Evolutionary conservation across 345 rosid species (phyloP), one percentile per base, ranked within the genome.

Genomic region (Cardamine resedifolia): DNA sequence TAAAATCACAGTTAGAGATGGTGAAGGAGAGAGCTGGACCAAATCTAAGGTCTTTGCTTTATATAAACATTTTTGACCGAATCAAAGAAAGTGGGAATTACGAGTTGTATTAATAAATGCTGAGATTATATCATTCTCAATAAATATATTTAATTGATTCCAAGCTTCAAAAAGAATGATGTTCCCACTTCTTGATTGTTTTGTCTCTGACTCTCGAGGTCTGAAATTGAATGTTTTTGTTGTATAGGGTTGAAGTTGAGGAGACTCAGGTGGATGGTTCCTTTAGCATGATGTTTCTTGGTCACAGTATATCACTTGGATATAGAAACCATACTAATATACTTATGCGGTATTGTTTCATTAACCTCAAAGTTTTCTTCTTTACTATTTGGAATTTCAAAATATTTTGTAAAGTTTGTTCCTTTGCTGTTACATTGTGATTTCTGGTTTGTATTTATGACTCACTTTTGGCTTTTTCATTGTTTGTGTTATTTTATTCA

Each of bases 251-350:
- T 66, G 99, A 90, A 75, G 77, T 95, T 53, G 96, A 95, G 76
- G 99, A 95, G 85, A 75, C 81, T 28, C 81, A 73, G 59, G 88
- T 91, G 77, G 84, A 80, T 69, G 99, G 99, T 41, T 85, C 97
- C 34, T 95, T 95, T 84, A 91, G 80, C 82, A 95, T 91, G 99
- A 57, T 88, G 74, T 91, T 95, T 80, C 77, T 95, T 63, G 92
- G 97, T 64, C 83, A 85, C 76, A 88, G 90, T 66, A 91, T 95
- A 62, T 88, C 99, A 3, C 74, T 91, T 20, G 92, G 86, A 10
- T 95, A 95, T 81, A 88, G 98, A 82, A 90, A 95, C 80, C 98
- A 91, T 63, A 86, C 90, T 7, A 95, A 95, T 81, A 77, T 95
- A 38, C 72, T 88, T 47, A 84, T 88, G 90, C 91, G 98, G 98